Percentiles rank a stretch among this genome's conserved stretches.
Evolutionary conservation across 176 grass and related monocot genomes (phyloP).

Genomic region (Paspalum notatum): DNA sequence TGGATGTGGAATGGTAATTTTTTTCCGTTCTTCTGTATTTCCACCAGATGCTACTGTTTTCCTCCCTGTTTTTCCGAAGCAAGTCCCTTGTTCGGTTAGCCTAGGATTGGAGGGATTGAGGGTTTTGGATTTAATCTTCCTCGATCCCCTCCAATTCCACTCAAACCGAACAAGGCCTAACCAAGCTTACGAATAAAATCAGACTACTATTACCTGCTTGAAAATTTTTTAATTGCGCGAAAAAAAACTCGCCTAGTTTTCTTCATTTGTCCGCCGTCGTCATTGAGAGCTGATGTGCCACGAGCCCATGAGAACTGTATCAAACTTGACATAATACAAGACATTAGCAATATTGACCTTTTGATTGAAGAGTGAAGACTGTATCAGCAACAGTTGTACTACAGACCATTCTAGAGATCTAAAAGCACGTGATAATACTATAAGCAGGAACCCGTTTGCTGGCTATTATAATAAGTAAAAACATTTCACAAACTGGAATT

Average conservation of each 20-base stretch:
- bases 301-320: not conserved
- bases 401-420: not conserved
- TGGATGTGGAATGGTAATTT: constrained; percentile 77
- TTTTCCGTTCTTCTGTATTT: not conserved
- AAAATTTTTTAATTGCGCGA: no score
- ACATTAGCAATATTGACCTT: not conserved
- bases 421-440: not conserved
- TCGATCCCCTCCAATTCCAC: no score
- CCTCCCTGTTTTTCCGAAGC: not conserved
- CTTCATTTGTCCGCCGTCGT: not conserved
- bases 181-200: constrained; percentile 3
- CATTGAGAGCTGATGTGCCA: not conserved
- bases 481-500: not conserved
- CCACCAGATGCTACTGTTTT: not conserved
- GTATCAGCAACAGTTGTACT: not conserved
- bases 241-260: not conserved
- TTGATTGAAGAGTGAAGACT: constrained; percentile 27
- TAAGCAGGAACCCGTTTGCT: not conserved
- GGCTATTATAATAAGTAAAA: not conserved
- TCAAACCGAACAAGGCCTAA: no score
- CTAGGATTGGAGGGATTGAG: no score
- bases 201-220: not conserved
- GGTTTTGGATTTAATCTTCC: no score
- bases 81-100: no score
- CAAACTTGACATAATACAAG: constrained; percentile 16